Conservation (phyloP, 2,329 filamentous ascomycete genomes). For the Nemania serpens region DNA sequence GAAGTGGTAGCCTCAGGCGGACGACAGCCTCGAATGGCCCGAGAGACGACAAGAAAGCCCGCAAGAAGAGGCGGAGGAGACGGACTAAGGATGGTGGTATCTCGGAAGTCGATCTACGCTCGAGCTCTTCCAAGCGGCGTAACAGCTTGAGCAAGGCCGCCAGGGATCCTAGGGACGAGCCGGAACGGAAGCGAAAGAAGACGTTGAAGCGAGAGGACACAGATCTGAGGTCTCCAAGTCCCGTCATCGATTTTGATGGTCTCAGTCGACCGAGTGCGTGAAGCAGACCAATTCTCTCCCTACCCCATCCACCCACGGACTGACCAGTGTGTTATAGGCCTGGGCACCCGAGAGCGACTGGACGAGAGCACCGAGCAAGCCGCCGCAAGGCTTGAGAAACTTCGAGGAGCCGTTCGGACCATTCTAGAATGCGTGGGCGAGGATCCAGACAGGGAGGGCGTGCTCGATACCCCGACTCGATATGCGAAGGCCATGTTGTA, state of each 20-base stretch:
- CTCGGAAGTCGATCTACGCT: constrained; percentile 41
- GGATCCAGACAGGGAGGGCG: constrained; percentile 67
- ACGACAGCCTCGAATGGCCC: constrained; percentile 16
- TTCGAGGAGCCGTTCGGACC: constrained; percentile 66
- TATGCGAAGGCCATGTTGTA: constrained; percentile 96
- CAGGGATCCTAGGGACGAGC: constrained; percentile 63
- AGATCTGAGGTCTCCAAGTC: constrained; percentile 54
- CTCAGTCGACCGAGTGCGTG: constrained; percentile 61
- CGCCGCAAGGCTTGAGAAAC: constrained; percentile 58
- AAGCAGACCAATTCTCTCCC: neutral
- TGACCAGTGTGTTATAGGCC: constrained; percentile 47
- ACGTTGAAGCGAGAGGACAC: constrained; percentile 39
- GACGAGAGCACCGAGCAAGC: constrained; percentile 60
- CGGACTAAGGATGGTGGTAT: constrained; percentile 37
- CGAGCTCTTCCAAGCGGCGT: constrained; percentile 48
- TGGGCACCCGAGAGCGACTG: constrained; percentile 66
- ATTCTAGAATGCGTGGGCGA: constrained; percentile 72
- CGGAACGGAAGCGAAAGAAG: constrained; percentile 46
- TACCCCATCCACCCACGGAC: constrained; percentile 13
- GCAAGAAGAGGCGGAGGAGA: constrained; percentile 39
- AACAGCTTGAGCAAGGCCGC: constrained; percentile 64
- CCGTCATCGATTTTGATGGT: constrained; percentile 65
- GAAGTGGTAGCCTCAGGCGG: constrained; percentile 27
- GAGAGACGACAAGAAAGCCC: constrained; percentile 40
- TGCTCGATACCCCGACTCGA: constrained; percentile 73